Evolutionary conservation across 108 stramenopile species (phyloP).

Genomic region (Skeletonema costatum): DNA sequence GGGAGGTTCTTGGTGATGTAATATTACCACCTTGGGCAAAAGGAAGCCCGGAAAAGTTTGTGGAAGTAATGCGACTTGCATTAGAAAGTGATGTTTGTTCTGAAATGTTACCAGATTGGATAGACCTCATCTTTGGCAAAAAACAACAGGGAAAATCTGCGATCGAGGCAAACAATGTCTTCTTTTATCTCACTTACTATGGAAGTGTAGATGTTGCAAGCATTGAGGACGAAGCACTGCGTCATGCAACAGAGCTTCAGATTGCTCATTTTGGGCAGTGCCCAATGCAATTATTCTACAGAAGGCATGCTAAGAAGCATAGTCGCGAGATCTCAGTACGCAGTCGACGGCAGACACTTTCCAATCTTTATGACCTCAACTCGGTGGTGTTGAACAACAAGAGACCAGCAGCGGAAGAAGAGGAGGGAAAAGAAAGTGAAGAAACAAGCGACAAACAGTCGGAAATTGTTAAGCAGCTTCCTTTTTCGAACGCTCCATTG

Average conservation of each 20-base stretch:
- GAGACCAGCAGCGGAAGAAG: neutral
- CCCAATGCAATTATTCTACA: slow-evolving; percentile 87
- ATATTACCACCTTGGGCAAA: slow-evolving; percentile 97
- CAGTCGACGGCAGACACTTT: slow-evolving; percentile 41
- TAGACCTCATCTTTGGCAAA: slow-evolving; percentile 97
- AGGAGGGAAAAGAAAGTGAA: neutral
- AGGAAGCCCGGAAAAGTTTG: slow-evolving; percentile 87
- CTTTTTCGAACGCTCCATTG: slow-evolving; percentile 84
- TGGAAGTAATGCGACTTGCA: slow-evolving; percentile 87
- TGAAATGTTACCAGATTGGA: slow-evolving; percentile 94
- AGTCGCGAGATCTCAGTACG: slow-evolving; percentile 13
- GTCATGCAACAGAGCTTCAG: slow-evolving; percentile 92
- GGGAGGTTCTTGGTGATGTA: slow-evolving; percentile 93
- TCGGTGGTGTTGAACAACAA: slow-evolving; percentile 1
- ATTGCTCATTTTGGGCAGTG: slow-evolving; percentile 98
- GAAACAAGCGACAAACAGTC: slow-evolving; percentile 1
- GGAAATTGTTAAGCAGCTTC: slow-evolving; percentile 31
- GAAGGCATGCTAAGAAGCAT: slow-evolving; percentile 40
- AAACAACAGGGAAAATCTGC: slow-evolving; percentile 96
- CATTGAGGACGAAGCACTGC: slow-evolving; percentile 91
- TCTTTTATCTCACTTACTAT: slow-evolving; percentile 98
- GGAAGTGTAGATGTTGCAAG: slow-evolving; percentile 94
- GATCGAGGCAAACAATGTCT: slow-evolving; percentile 95
- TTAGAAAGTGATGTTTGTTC: slow-evolving; percentile 91
- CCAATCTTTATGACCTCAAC: slow-evolving; percentile 38